A percentile compares a stretch with the other conserved stretches of the same genome.
phyloP scores from a whole-genome alignment of 1,139 yeast species.

The Magnusiomyces suaveolens region DNA sequence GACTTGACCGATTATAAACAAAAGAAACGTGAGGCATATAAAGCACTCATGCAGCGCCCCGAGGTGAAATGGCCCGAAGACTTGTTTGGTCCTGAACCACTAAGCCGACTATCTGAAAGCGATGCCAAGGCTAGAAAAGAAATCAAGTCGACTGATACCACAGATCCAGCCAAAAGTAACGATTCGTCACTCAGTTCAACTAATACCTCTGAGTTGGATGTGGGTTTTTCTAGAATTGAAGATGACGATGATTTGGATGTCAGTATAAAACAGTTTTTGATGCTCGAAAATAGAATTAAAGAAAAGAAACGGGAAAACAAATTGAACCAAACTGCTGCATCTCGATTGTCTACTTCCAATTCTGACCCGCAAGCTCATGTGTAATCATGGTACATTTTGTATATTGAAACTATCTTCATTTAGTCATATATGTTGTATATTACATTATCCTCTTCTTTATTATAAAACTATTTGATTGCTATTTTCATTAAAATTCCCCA shows the following conservation, averaged over 20 bases:
- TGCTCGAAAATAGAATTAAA: conserved; percentile 61
- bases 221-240: no score
- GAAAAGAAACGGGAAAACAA: conserved; percentile 26
- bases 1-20: conserved; percentile 75
- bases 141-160: conserved; percentile 19
- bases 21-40: conserved; percentile 6
- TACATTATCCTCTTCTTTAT: no score
- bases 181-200: no score
- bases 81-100: conserved; percentile 13
- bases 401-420: no score
- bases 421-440: no score
- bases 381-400: no score
- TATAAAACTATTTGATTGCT: no score
- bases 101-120: not conserved
- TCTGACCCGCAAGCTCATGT: no score
- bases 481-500: no score
- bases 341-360: no score
- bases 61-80: conserved; percentile 10
- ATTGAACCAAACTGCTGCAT: conserved; percentile 1
- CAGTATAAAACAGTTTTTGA: conserved; percentile 71
- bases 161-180: no score
- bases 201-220: no score
- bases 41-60: conserved; percentile 4
- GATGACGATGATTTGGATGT: conserved; percentile 63
- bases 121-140: conserved; percentile 4